Conservation (phyloP, 1,139 yeast species). For the Scheffersomyces illinoinensis region DNA sequence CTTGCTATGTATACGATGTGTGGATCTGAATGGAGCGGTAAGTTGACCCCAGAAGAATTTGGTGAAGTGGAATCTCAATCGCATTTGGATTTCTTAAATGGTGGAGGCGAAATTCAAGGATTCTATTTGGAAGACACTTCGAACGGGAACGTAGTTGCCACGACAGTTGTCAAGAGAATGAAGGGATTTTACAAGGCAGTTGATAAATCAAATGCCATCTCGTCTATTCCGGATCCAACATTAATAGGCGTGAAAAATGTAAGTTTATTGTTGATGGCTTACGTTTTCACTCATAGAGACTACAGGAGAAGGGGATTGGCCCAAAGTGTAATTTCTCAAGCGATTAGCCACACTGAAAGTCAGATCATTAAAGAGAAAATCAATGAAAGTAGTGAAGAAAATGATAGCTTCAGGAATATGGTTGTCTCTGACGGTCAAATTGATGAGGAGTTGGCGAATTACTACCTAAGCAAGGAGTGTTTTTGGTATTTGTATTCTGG, state of each 20-base stretch:
- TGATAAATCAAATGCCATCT: constrained; percentile 26
- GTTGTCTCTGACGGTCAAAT: constrained; percentile 28
- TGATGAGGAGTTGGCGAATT: constrained; percentile 33
- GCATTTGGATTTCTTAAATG: constrained; percentile 13
- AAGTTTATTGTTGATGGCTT: constrained; percentile 27
- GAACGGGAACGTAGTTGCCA: constrained; percentile 27
- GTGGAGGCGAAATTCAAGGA: constrained; percentile 16
- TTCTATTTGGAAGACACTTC: constrained; percentile 31
- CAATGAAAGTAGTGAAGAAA: constrained; percentile 19
- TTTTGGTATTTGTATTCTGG: constrained; percentile 40
- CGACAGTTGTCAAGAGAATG: constrained; percentile 24
- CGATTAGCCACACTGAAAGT: constrained; percentile 34
- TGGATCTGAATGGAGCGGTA: constrained; percentile 32
- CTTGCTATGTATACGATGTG: constrained; percentile 26
- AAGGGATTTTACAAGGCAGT: constrained; percentile 36
- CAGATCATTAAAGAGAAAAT: constrained; percentile 27
- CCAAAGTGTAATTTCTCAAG: constrained; percentile 23
- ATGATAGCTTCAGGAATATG: constrained; percentile 35
- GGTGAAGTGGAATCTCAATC: constrained; percentile 21
- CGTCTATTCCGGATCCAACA: constrained; percentile 35
- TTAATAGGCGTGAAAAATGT: constrained; percentile 34
- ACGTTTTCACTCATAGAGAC: constrained; percentile 29
- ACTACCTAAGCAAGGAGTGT: constrained; percentile 38
- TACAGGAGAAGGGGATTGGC: constrained; percentile 36
- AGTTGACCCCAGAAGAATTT: constrained; percentile 25